phyloP scores from a whole-genome alignment of 1,284 basidiomycete genomes.

The Gastroboletus turbinatus region DNA sequence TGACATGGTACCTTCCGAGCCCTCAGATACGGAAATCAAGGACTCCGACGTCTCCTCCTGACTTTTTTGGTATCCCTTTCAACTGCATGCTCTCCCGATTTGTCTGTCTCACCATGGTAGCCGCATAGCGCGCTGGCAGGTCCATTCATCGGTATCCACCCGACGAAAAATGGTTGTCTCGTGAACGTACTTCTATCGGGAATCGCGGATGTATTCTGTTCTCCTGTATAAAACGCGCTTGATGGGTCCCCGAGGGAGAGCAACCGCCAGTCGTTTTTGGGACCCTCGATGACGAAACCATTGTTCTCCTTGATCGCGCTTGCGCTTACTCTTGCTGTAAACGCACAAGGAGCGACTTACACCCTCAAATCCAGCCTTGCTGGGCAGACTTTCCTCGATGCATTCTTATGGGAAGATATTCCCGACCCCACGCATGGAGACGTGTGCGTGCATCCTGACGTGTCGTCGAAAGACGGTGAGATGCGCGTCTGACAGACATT shows the following conservation, averaged over 20 bases:
- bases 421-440: constrained; percentile 46
- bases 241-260: neutral
- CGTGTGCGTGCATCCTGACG: constrained; percentile 34
- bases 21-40: neutral
- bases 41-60: neutral
- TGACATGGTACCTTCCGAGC: neutral
- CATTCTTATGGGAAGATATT: constrained; percentile 43
- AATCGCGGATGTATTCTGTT: neutral
- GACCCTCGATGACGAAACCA: neutral
- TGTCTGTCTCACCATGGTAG: neutral
- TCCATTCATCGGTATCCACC: neutral
- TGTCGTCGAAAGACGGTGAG: neutral
- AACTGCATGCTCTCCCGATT: neutral
- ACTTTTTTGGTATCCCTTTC: neutral
- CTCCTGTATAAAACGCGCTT: neutral
- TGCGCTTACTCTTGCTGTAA: neutral
- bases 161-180: neutral
- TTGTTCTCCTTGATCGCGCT: neutral
- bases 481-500: neutral
- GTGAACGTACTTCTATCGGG: too few species aligned
- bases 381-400: constrained; percentile 40
- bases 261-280: neutral
- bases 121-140: neutral
- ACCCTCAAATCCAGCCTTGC: constrained; percentile 28
- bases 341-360: constrained; percentile 3